These are phyloP conservation scores for Adiantum capillusveneris DNA, from an alignment of 75 land plant species.

Conservation along the genomic window DNA sequence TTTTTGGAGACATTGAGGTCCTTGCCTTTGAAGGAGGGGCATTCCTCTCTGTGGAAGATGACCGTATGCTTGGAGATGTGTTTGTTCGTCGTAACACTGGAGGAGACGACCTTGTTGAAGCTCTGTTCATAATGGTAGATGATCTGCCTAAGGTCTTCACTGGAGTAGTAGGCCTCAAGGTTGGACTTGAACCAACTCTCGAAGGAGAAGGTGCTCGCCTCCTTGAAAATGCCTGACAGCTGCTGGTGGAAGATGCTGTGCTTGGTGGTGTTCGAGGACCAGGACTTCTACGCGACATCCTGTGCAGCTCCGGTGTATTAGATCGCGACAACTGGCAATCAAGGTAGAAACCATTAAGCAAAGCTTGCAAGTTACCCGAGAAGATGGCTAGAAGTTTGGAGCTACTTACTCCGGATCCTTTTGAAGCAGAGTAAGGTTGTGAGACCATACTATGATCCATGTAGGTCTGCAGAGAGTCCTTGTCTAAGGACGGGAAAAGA, in stretches of 20 bases:
- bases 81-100: background rate
- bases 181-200: background rate
- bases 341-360: no score
- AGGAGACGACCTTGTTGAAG: slow-evolving; percentile 1
- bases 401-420: slow-evolving; percentile 38
- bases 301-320: background rate
- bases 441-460: slow-evolving; percentile 22
- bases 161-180: background rate
- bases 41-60: background rate
- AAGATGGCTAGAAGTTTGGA: background rate
- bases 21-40: background rate
- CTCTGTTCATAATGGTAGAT: background rate
- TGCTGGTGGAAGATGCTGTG: background rate
- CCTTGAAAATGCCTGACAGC: background rate
- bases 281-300: background rate
- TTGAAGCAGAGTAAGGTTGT: slow-evolving; percentile 27
- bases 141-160: background rate
- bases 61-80: background rate
- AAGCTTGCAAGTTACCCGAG: background rate
- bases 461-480: slow-evolving; percentile 26
- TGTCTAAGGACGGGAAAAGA: slow-evolving; percentile 65
- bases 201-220: background rate
- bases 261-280: no score
- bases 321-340: background rate
- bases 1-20: background rate